A percentile compares a stretch with the other conserved stretches of the same genome.
Conservation (phyloP, 495 filamentous ascomycete species). For the Xylaria intraflava region DNA sequence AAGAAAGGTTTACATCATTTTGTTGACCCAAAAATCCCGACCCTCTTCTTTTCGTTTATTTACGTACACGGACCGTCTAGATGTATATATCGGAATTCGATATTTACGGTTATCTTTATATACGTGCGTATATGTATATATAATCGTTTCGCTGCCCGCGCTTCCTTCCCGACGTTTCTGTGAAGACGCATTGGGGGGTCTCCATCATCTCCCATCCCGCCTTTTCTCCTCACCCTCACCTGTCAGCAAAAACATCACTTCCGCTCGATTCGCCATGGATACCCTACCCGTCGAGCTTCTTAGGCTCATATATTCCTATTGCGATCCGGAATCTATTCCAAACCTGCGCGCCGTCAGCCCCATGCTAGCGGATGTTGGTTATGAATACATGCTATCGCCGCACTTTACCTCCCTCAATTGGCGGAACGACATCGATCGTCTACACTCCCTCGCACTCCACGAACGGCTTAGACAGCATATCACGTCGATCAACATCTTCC, state of each 20-base stretch:
- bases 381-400: constrained; percentile 36
- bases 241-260: background rate
- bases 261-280: constrained; percentile 22
- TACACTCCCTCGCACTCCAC: constrained; percentile 38
- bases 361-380: constrained; percentile 38
- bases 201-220: constrained; percentile 6
- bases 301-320: constrained; percentile 40
- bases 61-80: constrained; percentile 3
- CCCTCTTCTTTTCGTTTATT: constrained; percentile 14
- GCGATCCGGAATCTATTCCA: constrained; percentile 32
- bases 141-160: background rate
- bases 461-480: constrained; percentile 36
- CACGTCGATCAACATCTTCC: constrained; percentile 39
- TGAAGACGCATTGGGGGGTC: background rate
- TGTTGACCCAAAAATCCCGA: constrained; percentile 11
- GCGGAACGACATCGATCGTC: constrained; percentile 40
- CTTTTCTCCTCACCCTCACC: background rate
- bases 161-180: background rate
- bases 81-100: background rate
- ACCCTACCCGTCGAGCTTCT: constrained; percentile 42
- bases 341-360: constrained; percentile 34
- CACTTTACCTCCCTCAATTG: constrained; percentile 39
- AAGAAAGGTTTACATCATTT: background rate
- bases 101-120: background rate
- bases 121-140: background rate